A percentile compares a stretch with the other conserved stretches of the same genome.
Evolutionary conservation across 257 asterid genomes (phyloP).

Genomic region (Capsicum chinense): DNA sequence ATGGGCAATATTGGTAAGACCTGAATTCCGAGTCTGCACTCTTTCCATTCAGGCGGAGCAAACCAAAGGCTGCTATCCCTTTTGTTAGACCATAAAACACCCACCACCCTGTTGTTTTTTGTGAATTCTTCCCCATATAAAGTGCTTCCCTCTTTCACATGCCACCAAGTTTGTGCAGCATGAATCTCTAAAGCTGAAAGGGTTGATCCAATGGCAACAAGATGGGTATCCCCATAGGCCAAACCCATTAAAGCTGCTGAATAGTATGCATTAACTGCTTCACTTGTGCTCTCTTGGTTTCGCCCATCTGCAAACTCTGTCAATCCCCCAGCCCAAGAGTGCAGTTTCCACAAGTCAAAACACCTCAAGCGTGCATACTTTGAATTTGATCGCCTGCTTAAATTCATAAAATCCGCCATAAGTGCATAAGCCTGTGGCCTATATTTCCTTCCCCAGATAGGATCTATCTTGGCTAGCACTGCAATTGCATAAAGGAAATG

Average conservation of each 20-base stretch:
- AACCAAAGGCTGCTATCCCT: constrained; percentile 91
- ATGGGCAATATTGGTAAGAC: constrained; percentile 78
- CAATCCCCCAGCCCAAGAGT: constrained; percentile 97
- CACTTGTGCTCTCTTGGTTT: constrained; percentile 93
- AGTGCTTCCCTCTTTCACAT: constrained; percentile 56
- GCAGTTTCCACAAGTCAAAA: constrained; percentile 80
- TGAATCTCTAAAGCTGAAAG: constrained; percentile 77
- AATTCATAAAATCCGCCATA: constrained; percentile 87
- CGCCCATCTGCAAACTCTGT: constrained; percentile 93
- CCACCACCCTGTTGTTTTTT: constrained; percentile 71
- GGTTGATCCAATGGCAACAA: constrained; percentile 71
- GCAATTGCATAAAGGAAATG: constrained; percentile 86
- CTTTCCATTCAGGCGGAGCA: constrained; percentile 86
- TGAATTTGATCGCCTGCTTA: constrained; percentile 56
- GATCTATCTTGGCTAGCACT: constrained; percentile 85
- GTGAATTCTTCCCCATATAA: constrained; percentile 64
- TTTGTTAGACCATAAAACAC: constrained; percentile 87
- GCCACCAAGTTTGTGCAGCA: constrained; percentile 95
- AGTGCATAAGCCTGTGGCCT: constrained; percentile 74
- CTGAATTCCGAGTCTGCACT: constrained; percentile 84
- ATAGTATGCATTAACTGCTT: constrained; percentile 88
- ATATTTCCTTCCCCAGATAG: constrained; percentile 87
- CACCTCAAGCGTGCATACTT: constrained; percentile 76
- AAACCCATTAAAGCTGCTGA: constrained; percentile 95
- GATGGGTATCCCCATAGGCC: constrained; percentile 88